These are phyloP conservation scores for Fonsecaea nubica DNA, from an alignment of 2,329 filamentous ascomycete genomes.

Conservation along the genomic window DNA sequence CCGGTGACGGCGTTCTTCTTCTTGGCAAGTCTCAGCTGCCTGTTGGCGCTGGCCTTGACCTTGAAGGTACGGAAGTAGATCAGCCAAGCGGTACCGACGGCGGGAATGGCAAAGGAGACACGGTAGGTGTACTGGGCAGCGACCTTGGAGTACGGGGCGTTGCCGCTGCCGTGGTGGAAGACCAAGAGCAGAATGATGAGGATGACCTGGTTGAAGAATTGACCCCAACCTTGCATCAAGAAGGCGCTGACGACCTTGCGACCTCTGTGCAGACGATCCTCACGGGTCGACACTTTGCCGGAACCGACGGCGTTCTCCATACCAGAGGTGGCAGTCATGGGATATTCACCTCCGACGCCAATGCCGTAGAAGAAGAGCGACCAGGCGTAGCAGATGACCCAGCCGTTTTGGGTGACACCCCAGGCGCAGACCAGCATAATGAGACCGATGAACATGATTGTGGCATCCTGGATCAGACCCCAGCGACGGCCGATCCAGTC, in stretches of 20 bases:
- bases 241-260: slow-evolving; percentile 96
- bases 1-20: slow-evolving; percentile 86
- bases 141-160: slow-evolving; percentile 77
- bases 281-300: slow-evolving; percentile 85
- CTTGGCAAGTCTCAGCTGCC: slow-evolving; percentile 82
- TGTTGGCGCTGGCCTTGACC: slow-evolving; percentile 81
- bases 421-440: slow-evolving; percentile 90
- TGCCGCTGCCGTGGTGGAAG: slow-evolving; percentile 80
- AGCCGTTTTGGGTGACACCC: slow-evolving; percentile 85
- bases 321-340: slow-evolving; percentile 93
- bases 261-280: slow-evolving; percentile 93
- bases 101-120: slow-evolving; percentile 88
- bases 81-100: slow-evolving; percentile 89
- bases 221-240: slow-evolving; percentile 98
- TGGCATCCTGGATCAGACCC: slow-evolving; percentile 93
- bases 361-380: slow-evolving; percentile 89
- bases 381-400: slow-evolving; percentile 97
- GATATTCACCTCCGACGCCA: slow-evolving; percentile 67
- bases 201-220: slow-evolving; percentile 90
- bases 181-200: slow-evolving; percentile 85
- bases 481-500: slow-evolving; percentile 86
- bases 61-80: slow-evolving; percentile 95
- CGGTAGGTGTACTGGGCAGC: slow-evolving; percentile 90
- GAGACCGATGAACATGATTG: slow-evolving; percentile 92
- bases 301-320: slow-evolving; percentile 90